Percentiles rank a stretch among this genome's conserved stretches.
phyloP scores from a whole-genome alignment of 148 eudicot genomes.

The Dianthus caryophyllus region DNA sequence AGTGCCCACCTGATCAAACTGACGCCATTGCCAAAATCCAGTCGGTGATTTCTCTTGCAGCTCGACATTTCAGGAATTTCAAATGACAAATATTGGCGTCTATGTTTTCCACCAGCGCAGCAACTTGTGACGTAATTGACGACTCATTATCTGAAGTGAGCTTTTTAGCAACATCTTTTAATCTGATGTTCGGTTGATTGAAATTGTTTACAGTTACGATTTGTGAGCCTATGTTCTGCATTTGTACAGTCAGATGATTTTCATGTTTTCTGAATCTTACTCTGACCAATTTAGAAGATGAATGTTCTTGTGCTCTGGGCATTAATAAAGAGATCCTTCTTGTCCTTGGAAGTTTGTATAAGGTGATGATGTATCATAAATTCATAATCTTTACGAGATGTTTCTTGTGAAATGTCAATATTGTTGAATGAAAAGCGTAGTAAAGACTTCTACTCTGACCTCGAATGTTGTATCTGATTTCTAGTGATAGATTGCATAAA shows the following conservation, averaged over 20 bases:
- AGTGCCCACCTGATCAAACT: conserved; percentile 67
- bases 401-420: neutral
- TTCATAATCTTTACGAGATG: neutral
- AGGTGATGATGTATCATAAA: neutral
- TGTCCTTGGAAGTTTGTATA: neutral
- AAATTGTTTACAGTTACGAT: neutral
- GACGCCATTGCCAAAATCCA: conserved; percentile 70
- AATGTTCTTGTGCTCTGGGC: neutral
- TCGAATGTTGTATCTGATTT: neutral
- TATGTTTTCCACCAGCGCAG: neutral
- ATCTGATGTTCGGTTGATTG: neutral
- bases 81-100: conserved; percentile 30
- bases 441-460: neutral
- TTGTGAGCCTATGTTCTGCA: neutral
- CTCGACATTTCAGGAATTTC: conserved; percentile 42
- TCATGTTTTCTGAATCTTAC: neutral
- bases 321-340: neutral
- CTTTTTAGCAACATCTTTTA: neutral
- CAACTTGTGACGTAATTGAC: neutral
- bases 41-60: conserved; percentile 52
- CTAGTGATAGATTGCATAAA: neutral
- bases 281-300: neutral
- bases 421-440: neutral
- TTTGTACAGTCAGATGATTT: neutral
- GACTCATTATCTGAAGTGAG: neutral